Percentiles rank a stretch among this genome's conserved stretches.
Evolutionary conservation across 371 early-diverging fungal genomes (phyloP).

Genomic region (Coemansia sp.): DNA sequence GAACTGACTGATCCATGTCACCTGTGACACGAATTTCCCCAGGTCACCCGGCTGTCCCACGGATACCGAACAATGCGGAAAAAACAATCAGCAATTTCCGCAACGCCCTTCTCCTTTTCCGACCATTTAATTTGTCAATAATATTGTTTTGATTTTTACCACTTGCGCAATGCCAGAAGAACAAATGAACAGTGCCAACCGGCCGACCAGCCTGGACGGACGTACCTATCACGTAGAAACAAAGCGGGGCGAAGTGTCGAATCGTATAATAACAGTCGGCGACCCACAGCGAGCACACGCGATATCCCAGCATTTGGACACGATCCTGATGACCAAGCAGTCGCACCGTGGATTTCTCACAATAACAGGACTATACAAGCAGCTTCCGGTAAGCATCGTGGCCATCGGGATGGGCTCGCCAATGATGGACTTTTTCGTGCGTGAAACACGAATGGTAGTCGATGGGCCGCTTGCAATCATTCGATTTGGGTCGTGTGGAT

Average conservation of each 20-base stretch:
- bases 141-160: not conserved
- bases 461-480: conserved; percentile 80
- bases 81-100: not conserved
- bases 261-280: conserved; percentile 91
- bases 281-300: conserved; percentile 77
- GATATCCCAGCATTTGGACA: conserved; percentile 64
- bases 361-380: conserved; percentile 83
- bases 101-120: not conserved
- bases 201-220: conserved; percentile 76
- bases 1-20: too few relatives aligned
- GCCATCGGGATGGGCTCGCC: conserved; percentile 88
- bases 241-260: conserved; percentile 81
- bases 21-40: too few relatives aligned
- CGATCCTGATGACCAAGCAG: conserved; percentile 56
- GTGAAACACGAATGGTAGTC: conserved; percentile 85
- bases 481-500: conserved; percentile 91
- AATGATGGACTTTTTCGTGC: conserved; percentile 94
- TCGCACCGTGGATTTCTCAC: conserved; percentile 89
- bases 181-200: conserved; percentile 73
- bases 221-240: conserved; percentile 86
- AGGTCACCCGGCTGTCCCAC: too few relatives aligned
- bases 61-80: not conserved
- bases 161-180: conserved; percentile 42
- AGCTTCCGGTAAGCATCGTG: conserved; percentile 78
- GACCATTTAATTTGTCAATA: not conserved